Evolutionary conservation across 1,284 basidiomycete species (phyloP), one percentile per base, ranked within the genome.

Genomic region (Gymnopus androsaceus): DNA sequence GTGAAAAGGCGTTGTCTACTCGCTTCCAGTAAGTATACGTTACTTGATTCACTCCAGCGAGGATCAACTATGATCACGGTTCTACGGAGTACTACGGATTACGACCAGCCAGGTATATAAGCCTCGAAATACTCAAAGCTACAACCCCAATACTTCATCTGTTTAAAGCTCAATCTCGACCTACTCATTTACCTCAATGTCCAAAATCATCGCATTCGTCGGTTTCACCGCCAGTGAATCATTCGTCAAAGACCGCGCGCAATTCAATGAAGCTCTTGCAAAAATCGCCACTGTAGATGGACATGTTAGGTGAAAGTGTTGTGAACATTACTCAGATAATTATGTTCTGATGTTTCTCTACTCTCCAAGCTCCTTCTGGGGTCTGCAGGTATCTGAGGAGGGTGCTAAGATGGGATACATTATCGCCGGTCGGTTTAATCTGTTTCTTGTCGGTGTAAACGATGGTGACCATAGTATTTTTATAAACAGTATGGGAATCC

Each of bases 401-500:
- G 21, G 21, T 23, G 42, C 42, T 8, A 57, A 64, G 17, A 63
- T 33, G 4, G 59, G 55, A 9, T 65, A 63, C 41, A 51, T 63
- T 11, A 38, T 63, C 34, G 54, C 63, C 14, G 62, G 67, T 66
- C 5, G 15, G 34, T 6, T 25, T n/a, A n/a, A n/a, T 25, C 9
- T 4, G 21, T 23, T 17, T 31, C 28, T 34, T 23, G 6, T 53
- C 3, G 36, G n/a, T 48, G 48, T 31, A 46, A n/a, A 7, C 14
- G 6, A 14, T 33, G 14, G 7, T 30, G n/a, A 11, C 37, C 30
- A 8, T 8, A 28, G 19, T 25, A 7, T n/a, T n/a, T n/a, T n/a
- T n/a, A 17, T 14, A 14, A 3, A 21, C 42, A 69, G 68, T 64
- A 37, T 69, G 68, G 68, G 65, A 67, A 52, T 62, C 64, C 19